Base-by-base conservation (phyloP, 805 yeast species). In the Aciculoconidium aculeatum region DNA sequence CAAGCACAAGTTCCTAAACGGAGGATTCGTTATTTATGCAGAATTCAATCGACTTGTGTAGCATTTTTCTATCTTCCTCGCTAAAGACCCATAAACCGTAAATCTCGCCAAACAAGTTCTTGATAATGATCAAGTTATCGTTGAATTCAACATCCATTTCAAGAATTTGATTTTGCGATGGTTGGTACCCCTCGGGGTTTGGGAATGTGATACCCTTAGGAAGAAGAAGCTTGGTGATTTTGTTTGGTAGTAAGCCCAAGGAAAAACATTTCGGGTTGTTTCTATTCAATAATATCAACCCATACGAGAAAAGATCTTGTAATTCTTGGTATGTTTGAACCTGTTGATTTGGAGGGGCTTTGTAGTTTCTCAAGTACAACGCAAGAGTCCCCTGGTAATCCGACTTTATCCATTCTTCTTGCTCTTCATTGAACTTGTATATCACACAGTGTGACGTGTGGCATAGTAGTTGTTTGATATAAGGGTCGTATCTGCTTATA, bases 71-170 rank as follows among this genome's bases (percentile, higher is more conserved):
- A 45, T 81, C 88, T 6, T 67, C 72, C 25, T 70, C 77, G 32
- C 80, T 75, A 47, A 79, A 83, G 12, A 82, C 67, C 92, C 92
- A 83, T 27, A 83, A 58, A 1, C 94, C 94, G 50, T 69, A 82
- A 8, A 81, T 78, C 25, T 79, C 83, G 13, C 81, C 86, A 28
- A 71, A 58, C 28, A 78, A 58, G 44, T 76, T 78, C 48, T 77
- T 77, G 12, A 83, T 70, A 31, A 83, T 82, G 22, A 83, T 72
- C 47, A 81, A 63, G 33, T 78, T 80, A 34, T 76, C 84, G 38
- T 76, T 75, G 35, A 74, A 67, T 41, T 82, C 90, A 20, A 77
- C 75, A 27, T 77, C 75, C 70, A 80, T 70, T 32, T 67, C 70
- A 28, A 56, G 58, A 4, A 58, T 45, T n/a, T n/a, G n/a, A 12